A percentile compares a stretch with the other conserved stretches of the same genome.
Conservation (phyloP, 2,329 filamentous ascomycete genomes). For the Gyromitra esculenta region DNA sequence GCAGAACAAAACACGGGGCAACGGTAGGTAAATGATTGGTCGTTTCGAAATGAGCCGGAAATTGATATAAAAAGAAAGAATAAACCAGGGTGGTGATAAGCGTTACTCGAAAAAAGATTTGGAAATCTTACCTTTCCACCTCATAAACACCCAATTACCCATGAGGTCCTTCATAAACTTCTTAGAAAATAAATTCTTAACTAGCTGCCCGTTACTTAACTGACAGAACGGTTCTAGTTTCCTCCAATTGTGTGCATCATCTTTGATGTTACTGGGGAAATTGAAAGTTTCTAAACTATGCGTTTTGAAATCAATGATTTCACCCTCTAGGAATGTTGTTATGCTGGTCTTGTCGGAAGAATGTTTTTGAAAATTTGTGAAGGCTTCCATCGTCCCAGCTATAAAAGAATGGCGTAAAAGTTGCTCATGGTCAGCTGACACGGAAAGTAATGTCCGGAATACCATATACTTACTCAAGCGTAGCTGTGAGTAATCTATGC, state of each 20-base stretch:
- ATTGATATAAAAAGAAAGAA: constrained; percentile 2
- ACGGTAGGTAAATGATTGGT: constrained; percentile 19
- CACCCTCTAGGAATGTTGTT: constrained; percentile 73
- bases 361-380: constrained; percentile 66
- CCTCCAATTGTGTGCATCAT: constrained; percentile 58
- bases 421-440: constrained; percentile 28
- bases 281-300: constrained; percentile 61
- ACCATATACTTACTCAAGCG: constrained; percentile 62
- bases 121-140: constrained; percentile 65
- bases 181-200: constrained; percentile 62
- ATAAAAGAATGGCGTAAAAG: constrained; percentile 2
- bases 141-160: constrained; percentile 67
- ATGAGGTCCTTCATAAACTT: constrained; percentile 60
- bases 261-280: constrained; percentile 62
- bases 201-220: constrained; percentile 61
- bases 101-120: not conserved
- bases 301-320: constrained; percentile 71
- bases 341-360: constrained; percentile 62
- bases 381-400: constrained; percentile 74
- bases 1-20: constrained; percentile 5
- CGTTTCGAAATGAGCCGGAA: constrained; percentile 1
- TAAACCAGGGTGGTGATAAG: constrained; percentile 61
- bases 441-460: constrained; percentile 11
- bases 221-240: constrained; percentile 61
- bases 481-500: constrained; percentile 70